Base-by-base conservation (phyloP, 2,329 filamentous ascomycete genomes). In the Colletotrichum spaethianum region DNA sequence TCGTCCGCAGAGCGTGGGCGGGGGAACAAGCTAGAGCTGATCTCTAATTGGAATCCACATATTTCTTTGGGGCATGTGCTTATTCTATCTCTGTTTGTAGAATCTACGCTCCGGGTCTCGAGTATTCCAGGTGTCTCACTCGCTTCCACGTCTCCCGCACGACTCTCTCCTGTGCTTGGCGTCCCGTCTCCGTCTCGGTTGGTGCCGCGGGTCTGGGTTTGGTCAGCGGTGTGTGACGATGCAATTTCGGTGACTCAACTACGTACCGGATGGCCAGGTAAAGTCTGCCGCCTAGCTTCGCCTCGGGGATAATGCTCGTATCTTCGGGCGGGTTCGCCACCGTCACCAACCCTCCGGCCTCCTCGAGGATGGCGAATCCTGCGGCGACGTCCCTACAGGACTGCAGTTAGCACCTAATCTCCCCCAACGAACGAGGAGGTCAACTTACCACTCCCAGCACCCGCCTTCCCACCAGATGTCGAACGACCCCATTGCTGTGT, bases 391-490 rank as follows among this genome's bases (percentile, higher is more conserved):
- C 93, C 92, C 87, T 88, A 70, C 55, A 18, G 31, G 42, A 38
- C 20, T 18, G 38, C 70, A n/a, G 68, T 72, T 18, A 60, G 93
- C 93, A 1, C 92, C 92, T 4, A 94, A n/a, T 18, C 20, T 11
- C 52, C 4, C 31, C 28, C 86, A 87, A 72, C 57, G 16, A 16
- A 36, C 50, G n/a, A 12, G 28, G 11, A 31, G 64, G 20, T 28
- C 73, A 2, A 80, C 86, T 75, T 76, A 91, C 91, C 93, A 95
- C 81, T 94, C 93, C 93, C 93, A 94, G 77, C 92, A 94, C 0
- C 93, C 93, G 3, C 92, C 93, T 78, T 95, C 93, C 93, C 93
- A 95, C 93, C 93, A 94, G 14, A 94, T 93, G 80, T 95, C 93
- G 75, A 94, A 91, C 0, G 90, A 86, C 0, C 93, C 93, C 87